Evolutionary conservation across 306 rosid genomes (phyloP).

Genomic region (Medicago truncatula): DNA sequence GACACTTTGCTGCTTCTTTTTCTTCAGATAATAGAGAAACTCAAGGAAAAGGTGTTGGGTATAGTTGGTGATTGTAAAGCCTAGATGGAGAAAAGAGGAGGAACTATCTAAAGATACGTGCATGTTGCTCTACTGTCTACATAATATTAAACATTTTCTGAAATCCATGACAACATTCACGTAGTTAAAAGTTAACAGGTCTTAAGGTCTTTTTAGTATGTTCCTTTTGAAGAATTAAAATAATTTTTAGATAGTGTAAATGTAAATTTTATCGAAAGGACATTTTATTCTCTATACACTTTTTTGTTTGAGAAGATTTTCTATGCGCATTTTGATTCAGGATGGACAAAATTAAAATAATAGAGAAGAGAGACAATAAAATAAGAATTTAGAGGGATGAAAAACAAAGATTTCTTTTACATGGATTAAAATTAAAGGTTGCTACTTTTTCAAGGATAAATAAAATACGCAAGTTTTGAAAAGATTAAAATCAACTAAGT

Average conservation of each 20-base stretch:
- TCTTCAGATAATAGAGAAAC: slow-evolving; percentile 61
- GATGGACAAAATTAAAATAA: too few species aligned
- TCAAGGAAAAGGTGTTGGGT: slow-evolving; percentile 47
- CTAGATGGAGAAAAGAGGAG: slow-evolving; percentile 28
- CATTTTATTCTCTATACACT: not conserved
- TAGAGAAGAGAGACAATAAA: too few species aligned
- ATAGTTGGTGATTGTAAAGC: slow-evolving; percentile 43
- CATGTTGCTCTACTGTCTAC: slow-evolving; percentile 11
- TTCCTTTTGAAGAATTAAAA: slow-evolving; percentile 8
- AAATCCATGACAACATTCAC: slow-evolving; percentile 22
- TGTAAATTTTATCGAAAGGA: not conserved
- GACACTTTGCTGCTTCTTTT: slow-evolving; percentile 21
- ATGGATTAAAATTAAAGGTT: too few species aligned
- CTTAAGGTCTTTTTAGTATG: not conserved
- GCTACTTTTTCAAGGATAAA: too few species aligned
- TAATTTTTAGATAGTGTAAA: not conserved
- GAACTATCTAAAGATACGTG: not conserved
- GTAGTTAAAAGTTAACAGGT: slow-evolving; percentile 9
- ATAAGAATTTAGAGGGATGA: too few species aligned
- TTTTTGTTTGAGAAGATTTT: too few species aligned
- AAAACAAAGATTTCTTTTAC: too few species aligned
- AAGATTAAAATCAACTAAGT: too few species aligned
- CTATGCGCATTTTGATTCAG: too few species aligned
- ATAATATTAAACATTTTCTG: slow-evolving; percentile 3
- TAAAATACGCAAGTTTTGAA: too few species aligned